These are phyloP conservation scores for Phytophthora agathidicida DNA, from an alignment of 352 stramenopile genomes.

Conservation along the genomic window DNA sequence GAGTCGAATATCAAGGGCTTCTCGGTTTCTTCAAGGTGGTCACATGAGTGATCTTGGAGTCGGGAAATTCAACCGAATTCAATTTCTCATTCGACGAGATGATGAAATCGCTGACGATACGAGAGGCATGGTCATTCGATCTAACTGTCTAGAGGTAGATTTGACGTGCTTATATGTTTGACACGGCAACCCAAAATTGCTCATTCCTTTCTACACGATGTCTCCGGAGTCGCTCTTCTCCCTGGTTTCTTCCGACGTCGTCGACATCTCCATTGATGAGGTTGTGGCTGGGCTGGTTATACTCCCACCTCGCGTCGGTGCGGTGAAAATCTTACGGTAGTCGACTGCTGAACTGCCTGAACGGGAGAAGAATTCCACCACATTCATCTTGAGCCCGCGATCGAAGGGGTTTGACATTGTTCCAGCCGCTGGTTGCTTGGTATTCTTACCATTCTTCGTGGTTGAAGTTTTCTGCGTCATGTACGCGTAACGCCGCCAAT, in stretches of 20 bases:
- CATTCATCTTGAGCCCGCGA: conserved; percentile 44
- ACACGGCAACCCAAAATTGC: neutral
- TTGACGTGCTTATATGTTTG: conserved; percentile 14
- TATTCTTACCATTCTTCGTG: conserved; percentile 14
- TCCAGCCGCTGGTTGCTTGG: conserved; percentile 20
- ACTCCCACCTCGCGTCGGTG: conserved; percentile 10
- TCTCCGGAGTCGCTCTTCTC: conserved; percentile 15
- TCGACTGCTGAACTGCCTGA: conserved; percentile 40
- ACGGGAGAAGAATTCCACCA: conserved; percentile 55
- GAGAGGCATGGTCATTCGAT: too few species aligned
- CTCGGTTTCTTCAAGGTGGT: too few species aligned
- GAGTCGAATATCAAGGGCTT: too few species aligned
- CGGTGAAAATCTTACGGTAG: conserved; percentile 49
- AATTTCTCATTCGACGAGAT: too few species aligned
- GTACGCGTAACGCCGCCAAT: conserved; percentile 82
- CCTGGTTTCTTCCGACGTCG: conserved; percentile 11
- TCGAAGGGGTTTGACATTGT: conserved; percentile 52
- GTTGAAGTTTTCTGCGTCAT: conserved; percentile 30
- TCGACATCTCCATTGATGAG: conserved; percentile 14
- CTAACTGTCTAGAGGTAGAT: neutral
- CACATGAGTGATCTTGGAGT: too few species aligned
- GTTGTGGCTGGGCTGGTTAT: conserved; percentile 19
- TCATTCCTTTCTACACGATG: conserved; percentile 28
- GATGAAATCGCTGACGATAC: too few species aligned
- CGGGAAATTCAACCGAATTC: too few species aligned